Evolutionary conservation across 495 filamentous ascomycete genomes (phyloP).

Genomic region (Neurospora tetrasperma): DNA sequence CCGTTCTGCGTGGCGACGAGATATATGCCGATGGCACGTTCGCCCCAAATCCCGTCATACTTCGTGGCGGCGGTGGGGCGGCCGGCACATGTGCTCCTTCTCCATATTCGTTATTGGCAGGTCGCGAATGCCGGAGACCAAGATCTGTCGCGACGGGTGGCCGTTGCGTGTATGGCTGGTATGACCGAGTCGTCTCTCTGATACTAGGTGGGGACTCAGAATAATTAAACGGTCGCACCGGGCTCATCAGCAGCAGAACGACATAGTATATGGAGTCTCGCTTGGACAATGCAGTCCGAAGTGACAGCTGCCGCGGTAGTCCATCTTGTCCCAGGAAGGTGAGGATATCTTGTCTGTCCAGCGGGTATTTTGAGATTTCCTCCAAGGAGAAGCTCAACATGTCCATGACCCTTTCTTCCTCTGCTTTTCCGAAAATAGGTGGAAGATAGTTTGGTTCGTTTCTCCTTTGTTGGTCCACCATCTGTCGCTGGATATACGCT

Average conservation of each 20-base stretch:
- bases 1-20: conserved; percentile 27
- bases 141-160: conserved; percentile 34
- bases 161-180: conserved; percentile 33
- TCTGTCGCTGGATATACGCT: conserved; percentile 32
- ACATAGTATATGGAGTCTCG: conserved; percentile 45
- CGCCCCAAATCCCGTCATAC: conserved; percentile 21
- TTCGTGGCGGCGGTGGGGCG: conserved; percentile 19
- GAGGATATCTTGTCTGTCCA: conserved; percentile 39
- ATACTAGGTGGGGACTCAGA: conserved; percentile 38
- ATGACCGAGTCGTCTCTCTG: conserved; percentile 35
- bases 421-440: conserved; percentile 38
- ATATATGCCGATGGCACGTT: conserved; percentile 26
- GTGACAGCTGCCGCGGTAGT: conserved; percentile 28
- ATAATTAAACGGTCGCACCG: conserved; percentile 25
- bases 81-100: conserved; percentile 21
- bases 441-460: conserved; percentile 46
- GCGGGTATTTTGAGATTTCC: conserved; percentile 32
- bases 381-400: conserved; percentile 36
- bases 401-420: conserved; percentile 39
- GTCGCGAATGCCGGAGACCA: conserved; percentile 28
- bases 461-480: conserved; percentile 38
- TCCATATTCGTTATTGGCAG: conserved; percentile 27
- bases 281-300: conserved; percentile 40
- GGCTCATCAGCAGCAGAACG: conserved; percentile 31
- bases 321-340: conserved; percentile 39